Base-by-base conservation (phyloP, 2,329 filamentous ascomycete species). In the Tothia fuscella region DNA sequence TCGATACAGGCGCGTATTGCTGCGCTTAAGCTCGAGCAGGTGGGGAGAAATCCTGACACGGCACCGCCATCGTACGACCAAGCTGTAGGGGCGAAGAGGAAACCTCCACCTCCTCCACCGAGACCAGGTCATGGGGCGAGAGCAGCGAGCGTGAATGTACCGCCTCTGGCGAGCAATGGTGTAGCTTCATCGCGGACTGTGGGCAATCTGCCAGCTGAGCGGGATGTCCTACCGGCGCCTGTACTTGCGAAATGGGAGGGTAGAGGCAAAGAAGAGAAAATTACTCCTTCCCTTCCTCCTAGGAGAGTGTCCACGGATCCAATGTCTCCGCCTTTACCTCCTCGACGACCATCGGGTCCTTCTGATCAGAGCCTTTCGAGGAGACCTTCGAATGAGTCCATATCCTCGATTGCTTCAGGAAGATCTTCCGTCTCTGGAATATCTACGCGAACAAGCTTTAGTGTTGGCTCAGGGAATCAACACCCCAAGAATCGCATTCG, bases 1-100 rank as follows among this genome's bases (percentile, higher is more conserved):
- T 62, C 63, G 16, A 64, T 70, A 50, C 61, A 60, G 46, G 60
- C 63, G 36, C 64, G 67, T 44, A 69, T 70, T 43, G 66, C 66
- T 2, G 61, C 63, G 3, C 51, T 70, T 39, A 67, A 69, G 47
- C 55, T 69, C 30, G 59, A 66, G 33, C 59, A 68, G 47, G 63
- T 67, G 13, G 60, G 57, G 6, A 56, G 55, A 6, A 48, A 57
- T 6, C 61, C 63, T 13, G 50, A 50, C 25, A 48, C 52, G 4
- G 51, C 58, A 36, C 57, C 64, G 21, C 50, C 56, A 5, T 60
- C 56, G 14, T 44, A 45, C 35, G 44, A 45, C 9, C 51, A 56
- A 26, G 51, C 57, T 14, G 45, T 49, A 25, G 42, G 46, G 14
- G 20, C n/a, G 7, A 46, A 42, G 25, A 22, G 16, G 21, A 41